Evolutionary conservation across 2,329 filamentous ascomycete species (phyloP).

Genomic region (Biscogniauxia mediterranea): DNA sequence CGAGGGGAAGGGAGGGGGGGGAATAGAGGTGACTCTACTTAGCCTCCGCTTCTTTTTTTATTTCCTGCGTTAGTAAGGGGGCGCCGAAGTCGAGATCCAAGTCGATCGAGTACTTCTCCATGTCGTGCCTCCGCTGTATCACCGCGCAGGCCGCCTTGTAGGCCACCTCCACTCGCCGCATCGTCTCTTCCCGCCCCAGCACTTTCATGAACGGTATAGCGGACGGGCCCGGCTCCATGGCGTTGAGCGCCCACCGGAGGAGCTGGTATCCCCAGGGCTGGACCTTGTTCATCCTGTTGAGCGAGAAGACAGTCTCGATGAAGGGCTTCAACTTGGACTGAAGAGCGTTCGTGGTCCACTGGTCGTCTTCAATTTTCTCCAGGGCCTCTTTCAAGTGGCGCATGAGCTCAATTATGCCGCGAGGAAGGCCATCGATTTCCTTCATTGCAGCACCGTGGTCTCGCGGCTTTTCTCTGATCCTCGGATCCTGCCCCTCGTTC

Average conservation of each 20-base stretch:
- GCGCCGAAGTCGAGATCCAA: neutral
- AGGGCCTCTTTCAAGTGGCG: constrained; percentile 30
- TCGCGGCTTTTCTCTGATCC: constrained; percentile 20
- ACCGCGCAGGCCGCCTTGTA: constrained; percentile 13
- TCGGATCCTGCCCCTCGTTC: constrained; percentile 22
- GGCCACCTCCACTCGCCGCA: constrained; percentile 23
- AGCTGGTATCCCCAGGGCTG: constrained; percentile 27
- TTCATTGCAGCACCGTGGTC: too few species aligned
- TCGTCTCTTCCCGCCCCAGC: constrained; percentile 27
- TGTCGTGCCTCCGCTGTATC: neutral
- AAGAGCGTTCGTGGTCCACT: neutral
- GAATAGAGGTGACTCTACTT: too few species aligned
- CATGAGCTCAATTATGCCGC: too few species aligned
- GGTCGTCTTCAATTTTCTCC: constrained; percentile 12
- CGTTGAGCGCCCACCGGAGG: constrained; percentile 30
- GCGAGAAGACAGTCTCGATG: constrained; percentile 19
- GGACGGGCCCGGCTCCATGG: constrained; percentile 22
- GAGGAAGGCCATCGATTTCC: too few species aligned
- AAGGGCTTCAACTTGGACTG: constrained; percentile 26
- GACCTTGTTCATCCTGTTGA: neutral
- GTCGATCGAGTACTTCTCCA: neutral
- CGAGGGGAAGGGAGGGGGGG: too few species aligned
- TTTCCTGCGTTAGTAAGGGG: too few species aligned
- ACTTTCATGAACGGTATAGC: constrained; percentile 25
- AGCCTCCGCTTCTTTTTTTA: too few species aligned